A percentile compares a stretch with the other conserved stretches of the same genome.
phyloP scores from a whole-genome alignment of 768 basidiomycete species.

The Leccinum variicolor region DNA sequence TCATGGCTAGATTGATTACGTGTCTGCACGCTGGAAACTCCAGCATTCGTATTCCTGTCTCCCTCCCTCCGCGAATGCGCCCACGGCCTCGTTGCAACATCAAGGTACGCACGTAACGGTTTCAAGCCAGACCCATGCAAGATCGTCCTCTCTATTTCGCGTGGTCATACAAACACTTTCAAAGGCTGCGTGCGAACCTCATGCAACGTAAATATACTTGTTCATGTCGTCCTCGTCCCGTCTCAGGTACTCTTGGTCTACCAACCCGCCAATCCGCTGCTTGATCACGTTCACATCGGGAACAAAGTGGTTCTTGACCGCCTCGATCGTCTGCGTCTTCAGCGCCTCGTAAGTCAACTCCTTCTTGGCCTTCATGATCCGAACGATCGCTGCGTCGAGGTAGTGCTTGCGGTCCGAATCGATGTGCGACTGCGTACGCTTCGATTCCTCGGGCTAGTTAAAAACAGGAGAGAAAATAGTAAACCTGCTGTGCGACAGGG shows the following conservation, averaged over 20 bases:
- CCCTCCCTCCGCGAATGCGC: neutral
- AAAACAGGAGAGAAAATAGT: neutral
- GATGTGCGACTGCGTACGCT: slow-evolving; percentile 77
- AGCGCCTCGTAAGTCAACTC: slow-evolving; percentile 77
- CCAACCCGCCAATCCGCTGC: slow-evolving; percentile 73
- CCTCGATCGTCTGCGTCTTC: slow-evolving; percentile 78
- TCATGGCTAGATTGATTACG: neutral
- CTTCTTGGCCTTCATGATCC: slow-evolving; percentile 93
- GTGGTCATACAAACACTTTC: neutral
- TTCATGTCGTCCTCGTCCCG: slow-evolving; percentile 71
- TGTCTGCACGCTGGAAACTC: neutral
- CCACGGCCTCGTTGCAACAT: neutral
- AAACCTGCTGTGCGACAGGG: neutral
- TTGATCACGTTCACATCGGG: slow-evolving; percentile 87
- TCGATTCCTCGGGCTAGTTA: slow-evolving; percentile 76
- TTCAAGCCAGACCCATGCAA: neutral
- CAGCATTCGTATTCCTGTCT: neutral
- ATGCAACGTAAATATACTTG: slow-evolving; percentile 79
- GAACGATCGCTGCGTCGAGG: slow-evolving; percentile 93
- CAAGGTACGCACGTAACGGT: neutral
- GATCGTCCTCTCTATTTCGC: neutral
- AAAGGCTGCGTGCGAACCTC: neutral
- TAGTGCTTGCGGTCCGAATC: slow-evolving; percentile 83
- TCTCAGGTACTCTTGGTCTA: slow-evolving; percentile 84
- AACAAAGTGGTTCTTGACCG: slow-evolving; percentile 84